These are phyloP conservation scores for Angomonas deanei DNA, from an alignment of 208 protist species.

Conservation along the genomic window DNA sequence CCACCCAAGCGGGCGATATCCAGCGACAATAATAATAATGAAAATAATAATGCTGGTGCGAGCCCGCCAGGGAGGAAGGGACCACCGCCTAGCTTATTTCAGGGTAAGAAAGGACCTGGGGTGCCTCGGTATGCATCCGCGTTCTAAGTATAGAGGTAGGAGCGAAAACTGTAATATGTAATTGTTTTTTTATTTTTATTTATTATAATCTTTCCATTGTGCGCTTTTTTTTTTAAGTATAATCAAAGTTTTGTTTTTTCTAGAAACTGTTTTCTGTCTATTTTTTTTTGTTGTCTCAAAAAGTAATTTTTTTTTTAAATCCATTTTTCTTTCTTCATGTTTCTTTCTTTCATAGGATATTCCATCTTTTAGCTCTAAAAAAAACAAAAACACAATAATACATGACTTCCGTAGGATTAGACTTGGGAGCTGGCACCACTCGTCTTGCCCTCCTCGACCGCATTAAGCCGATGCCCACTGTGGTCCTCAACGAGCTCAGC, in stretches of 20 bases:
- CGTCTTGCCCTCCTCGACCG: conserved; percentile 48
- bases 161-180: not conserved
- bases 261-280: not conserved
- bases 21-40: not conserved
- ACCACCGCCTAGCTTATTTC: too few species aligned
- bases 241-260: too few species aligned
- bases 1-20: conserved; percentile 41
- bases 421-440: conserved; percentile 51
- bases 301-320: not conserved
- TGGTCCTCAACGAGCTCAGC: conserved; percentile 62
- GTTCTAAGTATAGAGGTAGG: conserved; percentile 78
- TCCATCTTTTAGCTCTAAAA: not conserved
- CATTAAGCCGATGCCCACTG: conserved; percentile 47
- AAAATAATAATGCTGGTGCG: conserved; percentile 4
- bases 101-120: too few species aligned
- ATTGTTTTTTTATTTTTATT: not conserved
- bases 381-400: conserved; percentile 2
- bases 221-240: not conserved
- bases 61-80: conserved; percentile 19
- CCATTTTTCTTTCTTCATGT: not conserved
- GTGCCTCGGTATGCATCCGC: conserved; percentile 16
- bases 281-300: not conserved
- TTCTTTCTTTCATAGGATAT: not conserved
- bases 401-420: conserved; percentile 35
- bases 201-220: not conserved